A percentile compares a stretch with the other conserved stretches of the same genome.
Conservation (phyloP, 805 yeast species). For the Candida sithepensis region DNA sequence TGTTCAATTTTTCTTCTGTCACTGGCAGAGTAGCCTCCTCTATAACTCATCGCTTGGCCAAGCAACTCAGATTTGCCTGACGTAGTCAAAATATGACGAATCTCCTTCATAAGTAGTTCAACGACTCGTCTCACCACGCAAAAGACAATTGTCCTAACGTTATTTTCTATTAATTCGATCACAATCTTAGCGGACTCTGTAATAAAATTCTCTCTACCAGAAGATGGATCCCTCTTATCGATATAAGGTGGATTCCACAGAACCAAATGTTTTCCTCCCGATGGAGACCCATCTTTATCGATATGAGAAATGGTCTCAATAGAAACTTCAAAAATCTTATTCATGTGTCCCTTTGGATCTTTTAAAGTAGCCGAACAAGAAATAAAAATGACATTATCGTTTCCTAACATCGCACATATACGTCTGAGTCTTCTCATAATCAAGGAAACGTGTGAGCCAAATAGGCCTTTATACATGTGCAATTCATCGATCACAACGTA, state of each 20-base stretch:
- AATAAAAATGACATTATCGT: conserved; percentile 57
- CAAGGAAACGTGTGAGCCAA: conserved; percentile 89
- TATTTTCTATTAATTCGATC: conserved; percentile 57
- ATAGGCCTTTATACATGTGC: conserved; percentile 84
- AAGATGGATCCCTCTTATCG: conserved; percentile 52
- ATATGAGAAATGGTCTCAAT: conserved; percentile 50
- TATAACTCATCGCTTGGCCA: conserved; percentile 80
- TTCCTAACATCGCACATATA: conserved; percentile 51
- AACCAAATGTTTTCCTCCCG: conserved; percentile 69
- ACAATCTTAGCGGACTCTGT: conserved; percentile 73
- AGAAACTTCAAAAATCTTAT: conserved; percentile 65
- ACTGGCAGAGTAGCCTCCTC: conserved; percentile 89
- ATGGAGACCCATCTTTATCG: conserved; percentile 83
- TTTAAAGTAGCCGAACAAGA: conserved; percentile 93
- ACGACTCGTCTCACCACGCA: conserved; percentile 84
- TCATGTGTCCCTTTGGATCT: conserved; percentile 70
- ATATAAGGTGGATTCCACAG: conserved; percentile 83
- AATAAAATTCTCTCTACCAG: conserved; percentile 67
- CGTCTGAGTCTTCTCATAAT: conserved; percentile 79
- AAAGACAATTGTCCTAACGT: conserved; percentile 82
- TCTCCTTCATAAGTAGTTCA: conserved; percentile 83
- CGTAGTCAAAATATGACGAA: conserved; percentile 50
- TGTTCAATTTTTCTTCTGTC: conserved; percentile 86
- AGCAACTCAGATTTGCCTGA: conserved; percentile 42
- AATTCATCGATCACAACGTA: conserved; percentile 81